Base-by-base conservation (phyloP, 164 flowering plant species). In the Paratinospora sagittata region DNA sequence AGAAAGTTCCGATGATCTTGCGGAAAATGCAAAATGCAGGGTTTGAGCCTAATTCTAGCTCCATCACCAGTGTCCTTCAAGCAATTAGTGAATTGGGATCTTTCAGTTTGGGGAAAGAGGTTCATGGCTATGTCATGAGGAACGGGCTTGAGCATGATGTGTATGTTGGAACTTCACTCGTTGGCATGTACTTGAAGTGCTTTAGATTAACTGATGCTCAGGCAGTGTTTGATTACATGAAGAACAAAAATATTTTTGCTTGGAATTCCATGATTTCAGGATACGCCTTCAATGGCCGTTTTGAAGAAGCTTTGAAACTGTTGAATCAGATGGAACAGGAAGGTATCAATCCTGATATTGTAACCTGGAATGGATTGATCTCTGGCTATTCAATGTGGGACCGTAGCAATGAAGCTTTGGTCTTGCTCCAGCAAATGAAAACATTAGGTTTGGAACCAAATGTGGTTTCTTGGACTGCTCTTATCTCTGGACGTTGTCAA, bases 391-490 rank as follows among this genome's bases (percentile, higher is more conserved):
- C 92, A 68, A 65, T 79, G 74, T 37, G 72, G 55, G 87, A 90
- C 1, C 72, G 71, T 13, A 67, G 34, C 70, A 71, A 81, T 65
- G 82, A 87, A 82, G 92, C 90, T 70, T 57, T 82, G 68, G 74
- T 66, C 7, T 41, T 79, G 77, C 79, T 90, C 61, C 67, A 78
- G 62, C 75, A 77, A 36, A 84, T 85, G 41, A 85, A 81, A 76
- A 45, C 33, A n/a, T 76, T 70, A 6, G 89, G 86, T 6, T 65
- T 83, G 69, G 60, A 66, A n/a, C 91, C 92, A 12, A 82, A 85
- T 76, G 87, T 88, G 63, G 81, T 85, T 36, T 81, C 91, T 27
- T 89, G 91, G 95, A 89, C 95, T 43, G 81, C 95, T 78, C 73
- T 89, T 4, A 78, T 88, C 76, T 85, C 90, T 12, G 91, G 95